Percentiles rank a stretch among this genome's conserved stretches.
phyloP scores from a whole-genome alignment of 306 rosid genomes.

The Acacia melanoxylon region DNA sequence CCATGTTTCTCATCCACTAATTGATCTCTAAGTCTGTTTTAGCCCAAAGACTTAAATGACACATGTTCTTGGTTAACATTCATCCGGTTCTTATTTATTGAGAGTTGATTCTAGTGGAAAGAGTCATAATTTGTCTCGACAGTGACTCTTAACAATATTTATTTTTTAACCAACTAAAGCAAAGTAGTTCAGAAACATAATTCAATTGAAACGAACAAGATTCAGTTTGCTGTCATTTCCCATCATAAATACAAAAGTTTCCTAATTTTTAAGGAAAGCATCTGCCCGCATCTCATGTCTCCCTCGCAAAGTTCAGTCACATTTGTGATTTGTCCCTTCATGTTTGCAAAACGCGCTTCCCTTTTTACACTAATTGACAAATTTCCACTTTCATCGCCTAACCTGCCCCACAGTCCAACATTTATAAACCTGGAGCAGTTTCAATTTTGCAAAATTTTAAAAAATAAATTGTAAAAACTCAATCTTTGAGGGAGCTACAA shows the following conservation, averaged over 20 bases:
- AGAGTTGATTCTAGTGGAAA: no score
- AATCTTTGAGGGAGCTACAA: not conserved
- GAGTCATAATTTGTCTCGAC: no score
- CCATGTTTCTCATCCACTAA: not conserved
- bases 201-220: not conserved
- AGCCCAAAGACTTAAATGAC: not conserved
- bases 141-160: no score
- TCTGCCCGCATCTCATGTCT: not conserved
- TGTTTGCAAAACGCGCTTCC: not conserved
- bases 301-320: slow-evolving; percentile 11
- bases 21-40: not conserved
- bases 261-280: not conserved
- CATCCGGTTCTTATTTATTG: no score
- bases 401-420: not conserved
- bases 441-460: not conserved
- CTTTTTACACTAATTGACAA: slow-evolving; percentile 23
- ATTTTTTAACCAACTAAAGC: not conserved
- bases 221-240: slow-evolving; percentile 9
- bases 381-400: slow-evolving; percentile 40
- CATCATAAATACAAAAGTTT: slow-evolving; percentile 13
- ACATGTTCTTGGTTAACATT: no score
- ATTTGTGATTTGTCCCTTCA: no score
- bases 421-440: not conserved
- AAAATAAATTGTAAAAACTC: not conserved
- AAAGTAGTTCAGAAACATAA: not conserved